phyloP scores from a whole-genome alignment of 257 asterid species.

The Rehmannia glutinosa region DNA sequence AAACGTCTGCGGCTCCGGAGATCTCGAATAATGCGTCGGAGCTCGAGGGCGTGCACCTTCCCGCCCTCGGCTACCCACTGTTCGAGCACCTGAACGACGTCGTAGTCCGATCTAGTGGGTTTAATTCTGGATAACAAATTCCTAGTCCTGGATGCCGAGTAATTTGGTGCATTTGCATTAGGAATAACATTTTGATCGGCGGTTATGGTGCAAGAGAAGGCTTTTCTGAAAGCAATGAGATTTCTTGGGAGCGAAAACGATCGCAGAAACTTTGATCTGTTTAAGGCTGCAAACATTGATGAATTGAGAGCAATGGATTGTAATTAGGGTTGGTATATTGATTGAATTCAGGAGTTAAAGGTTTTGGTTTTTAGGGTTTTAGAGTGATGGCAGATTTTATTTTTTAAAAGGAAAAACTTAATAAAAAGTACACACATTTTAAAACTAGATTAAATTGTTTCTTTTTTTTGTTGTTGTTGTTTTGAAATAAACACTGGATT shows the following conservation, averaged over 20 bases:
- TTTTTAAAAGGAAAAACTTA: too few relatives aligned
- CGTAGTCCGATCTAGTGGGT: constrained; percentile 34
- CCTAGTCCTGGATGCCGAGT: constrained; percentile 28
- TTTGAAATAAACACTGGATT: too few relatives aligned
- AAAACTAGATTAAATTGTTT: too few relatives aligned
- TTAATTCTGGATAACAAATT: constrained; percentile 55
- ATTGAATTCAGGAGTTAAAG: background rate
- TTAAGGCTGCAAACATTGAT: constrained; percentile 27
- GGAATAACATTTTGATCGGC: background rate
- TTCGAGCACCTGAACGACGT: constrained; percentile 42
- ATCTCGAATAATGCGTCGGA: constrained; percentile 50
- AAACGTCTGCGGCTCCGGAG: constrained; percentile 55
- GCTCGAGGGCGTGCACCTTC: constrained; percentile 33
- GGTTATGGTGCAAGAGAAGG: constrained; percentile 14
- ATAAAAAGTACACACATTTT: too few relatives aligned
- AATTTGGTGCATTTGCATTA: constrained; percentile 12
- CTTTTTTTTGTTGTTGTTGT: too few relatives aligned
- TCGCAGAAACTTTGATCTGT: constrained; percentile 18
- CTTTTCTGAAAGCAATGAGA: constrained; percentile 11
- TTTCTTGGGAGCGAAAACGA: background rate
- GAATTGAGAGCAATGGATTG: constrained; percentile 22
- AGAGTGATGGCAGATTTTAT: background rate
- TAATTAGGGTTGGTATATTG: constrained; percentile 7
- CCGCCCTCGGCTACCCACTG: constrained; percentile 64
- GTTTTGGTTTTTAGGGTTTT: constrained; percentile 21